A percentile compares a stretch with the other conserved stretches of the same genome.
These are phyloP conservation scores for Ophiorrhiza pumila DNA, from an alignment of 257 asterid genomes.

Conservation along the genomic window DNA sequence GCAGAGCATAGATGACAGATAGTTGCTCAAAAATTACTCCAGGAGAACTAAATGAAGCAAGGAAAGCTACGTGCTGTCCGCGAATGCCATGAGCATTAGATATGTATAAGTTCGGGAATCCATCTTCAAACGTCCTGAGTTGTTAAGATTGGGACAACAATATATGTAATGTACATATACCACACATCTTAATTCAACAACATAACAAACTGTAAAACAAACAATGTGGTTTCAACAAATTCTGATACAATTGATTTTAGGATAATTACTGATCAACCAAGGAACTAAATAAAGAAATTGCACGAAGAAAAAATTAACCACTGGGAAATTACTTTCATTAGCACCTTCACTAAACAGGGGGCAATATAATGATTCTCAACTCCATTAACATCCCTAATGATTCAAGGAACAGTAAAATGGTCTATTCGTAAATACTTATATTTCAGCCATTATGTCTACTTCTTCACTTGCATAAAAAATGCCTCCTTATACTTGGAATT, in stretches of 20 bases:
- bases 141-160: slow-evolving; percentile 18
- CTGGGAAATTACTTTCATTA: no score
- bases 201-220: not conserved
- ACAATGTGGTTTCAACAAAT: not conserved
- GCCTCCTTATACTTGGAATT: not conserved
- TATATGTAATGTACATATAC: slow-evolving; percentile 12
- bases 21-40: slow-evolving; percentile 94
- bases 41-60: slow-evolving; percentile 98
- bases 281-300: not conserved
- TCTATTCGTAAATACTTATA: not conserved
- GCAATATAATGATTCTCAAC: no score
- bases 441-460: not conserved
- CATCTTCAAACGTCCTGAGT: slow-evolving; percentile 92
- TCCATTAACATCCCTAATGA: no score
- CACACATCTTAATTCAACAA: not conserved
- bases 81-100: slow-evolving; percentile 97
- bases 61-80: slow-evolving; percentile 94
- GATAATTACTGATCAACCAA: not conserved
- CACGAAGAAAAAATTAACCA: no score
- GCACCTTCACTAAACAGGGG: no score
- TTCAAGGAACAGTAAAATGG: no score
- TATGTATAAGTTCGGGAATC: slow-evolving; percentile 92
- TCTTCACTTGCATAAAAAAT: not conserved
- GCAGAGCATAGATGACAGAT: slow-evolving; percentile 80
- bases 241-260: not conserved